Evolutionary conservation across 805 yeast genomes (phyloP).

Genomic region (Yarrowia porcina): DNA sequence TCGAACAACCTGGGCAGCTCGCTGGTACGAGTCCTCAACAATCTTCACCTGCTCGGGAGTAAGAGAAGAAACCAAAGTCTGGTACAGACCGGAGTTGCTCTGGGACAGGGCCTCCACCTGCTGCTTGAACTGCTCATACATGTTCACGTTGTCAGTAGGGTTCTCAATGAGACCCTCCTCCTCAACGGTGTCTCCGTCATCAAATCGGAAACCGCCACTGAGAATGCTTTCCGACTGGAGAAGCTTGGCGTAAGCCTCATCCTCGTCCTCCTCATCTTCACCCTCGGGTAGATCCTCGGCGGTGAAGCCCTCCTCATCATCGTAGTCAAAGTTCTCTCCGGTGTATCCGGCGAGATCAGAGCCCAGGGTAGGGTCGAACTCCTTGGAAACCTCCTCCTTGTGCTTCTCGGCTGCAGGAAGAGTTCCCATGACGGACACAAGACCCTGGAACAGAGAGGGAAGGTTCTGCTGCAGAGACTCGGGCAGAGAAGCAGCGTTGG

Average conservation of each 20-base stretch:
- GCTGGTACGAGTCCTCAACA: conserved; percentile 34
- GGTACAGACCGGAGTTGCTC: conserved; percentile 49
- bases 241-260: conserved; percentile 43
- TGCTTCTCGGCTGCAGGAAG: conserved; percentile 70
- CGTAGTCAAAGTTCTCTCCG: conserved; percentile 43
- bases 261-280: conserved; percentile 34
- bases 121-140: conserved; percentile 62
- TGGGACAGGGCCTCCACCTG: conserved; percentile 50
- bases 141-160: conserved; percentile 72
- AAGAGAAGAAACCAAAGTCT: conserved; percentile 45
- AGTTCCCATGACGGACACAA: conserved; percentile 53
- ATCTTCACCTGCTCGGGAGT: conserved; percentile 40
- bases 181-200: conserved; percentile 67
- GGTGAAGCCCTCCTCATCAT: conserved; percentile 34
- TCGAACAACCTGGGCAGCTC: background rate
- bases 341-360: conserved; percentile 35
- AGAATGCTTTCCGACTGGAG: conserved; percentile 36
- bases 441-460: conserved; percentile 50
- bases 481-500: conserved; percentile 38
- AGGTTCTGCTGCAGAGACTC: conserved; percentile 36
- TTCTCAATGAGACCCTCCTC: conserved; percentile 82
- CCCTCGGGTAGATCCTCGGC: conserved; percentile 36
- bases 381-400: conserved; percentile 60
- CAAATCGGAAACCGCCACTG: conserved; percentile 40
- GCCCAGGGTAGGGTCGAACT: conserved; percentile 42